These are phyloP conservation scores for Berberis thunbergii DNA, from an alignment of 164 flowering plant genomes.

Conservation along the genomic window DNA sequence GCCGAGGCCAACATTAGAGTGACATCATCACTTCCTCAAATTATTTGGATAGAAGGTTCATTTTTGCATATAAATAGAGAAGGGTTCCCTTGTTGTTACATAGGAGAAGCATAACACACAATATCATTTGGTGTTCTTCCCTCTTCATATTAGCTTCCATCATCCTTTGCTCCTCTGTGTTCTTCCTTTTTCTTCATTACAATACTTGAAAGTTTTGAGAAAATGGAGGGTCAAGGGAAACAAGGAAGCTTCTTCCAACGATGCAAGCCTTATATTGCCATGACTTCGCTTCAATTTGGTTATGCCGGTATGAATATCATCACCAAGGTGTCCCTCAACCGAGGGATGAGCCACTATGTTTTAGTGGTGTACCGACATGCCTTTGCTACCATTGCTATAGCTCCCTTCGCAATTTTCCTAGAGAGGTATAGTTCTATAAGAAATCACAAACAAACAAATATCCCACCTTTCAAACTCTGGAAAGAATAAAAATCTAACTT, in stretches of 20 bases:
- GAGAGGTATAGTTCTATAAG: slow-evolving; percentile 35
- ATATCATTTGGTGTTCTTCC: not conserved
- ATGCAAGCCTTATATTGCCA: slow-evolving; percentile 56
- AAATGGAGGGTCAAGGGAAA: slow-evolving; percentile 31
- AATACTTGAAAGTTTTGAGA: not conserved
- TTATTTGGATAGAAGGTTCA: not conserved
- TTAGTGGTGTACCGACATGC: slow-evolving; percentile 78
- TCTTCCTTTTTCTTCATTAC: not conserved
- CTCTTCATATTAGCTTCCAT: too few relatives aligned
- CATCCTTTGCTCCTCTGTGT: not conserved
- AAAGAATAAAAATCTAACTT: not conserved
- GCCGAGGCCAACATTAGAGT: not conserved
- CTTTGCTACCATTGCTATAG: slow-evolving; percentile 68
- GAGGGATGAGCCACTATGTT: slow-evolving; percentile 83
- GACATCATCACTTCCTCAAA: slow-evolving; percentile 1
- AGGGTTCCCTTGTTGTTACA: not conserved
- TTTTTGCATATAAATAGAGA: not conserved
- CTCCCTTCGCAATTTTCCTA: slow-evolving; percentile 66
- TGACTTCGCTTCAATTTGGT: slow-evolving; percentile 75
- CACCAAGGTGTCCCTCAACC: slow-evolving; percentile 64
- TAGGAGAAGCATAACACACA: slow-evolving; percentile 1
- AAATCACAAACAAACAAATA: not conserved
- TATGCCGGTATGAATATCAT: slow-evolving; percentile 89
- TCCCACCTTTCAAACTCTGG: not conserved
- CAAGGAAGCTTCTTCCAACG: slow-evolving; percentile 20